A percentile compares a stretch with the other conserved stretches of the same genome.
Evolutionary conservation across 768 basidiomycete genomes (phyloP).

Genomic region (Trametes elegans): DNA sequence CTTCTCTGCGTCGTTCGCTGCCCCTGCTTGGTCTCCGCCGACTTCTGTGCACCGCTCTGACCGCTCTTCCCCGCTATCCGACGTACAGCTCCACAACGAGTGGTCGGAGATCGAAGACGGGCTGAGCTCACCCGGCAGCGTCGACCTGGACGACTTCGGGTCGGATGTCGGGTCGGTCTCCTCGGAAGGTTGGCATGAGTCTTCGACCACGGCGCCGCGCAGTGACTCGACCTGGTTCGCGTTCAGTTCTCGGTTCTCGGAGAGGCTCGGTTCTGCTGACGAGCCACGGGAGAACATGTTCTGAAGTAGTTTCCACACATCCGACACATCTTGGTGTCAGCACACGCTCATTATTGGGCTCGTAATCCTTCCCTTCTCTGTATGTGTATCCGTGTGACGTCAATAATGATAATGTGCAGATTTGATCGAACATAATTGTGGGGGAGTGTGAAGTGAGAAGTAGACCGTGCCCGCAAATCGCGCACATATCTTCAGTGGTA

Average conservation of each 20-base stretch:
- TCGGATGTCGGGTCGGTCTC: constrained; percentile 4
- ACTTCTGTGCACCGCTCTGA: constrained; percentile 6
- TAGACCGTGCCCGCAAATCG: no score
- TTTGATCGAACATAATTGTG: no score
- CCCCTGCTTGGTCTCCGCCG: constrained; percentile 15
- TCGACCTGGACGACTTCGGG: constrained; percentile 12
- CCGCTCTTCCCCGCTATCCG: constrained; percentile 10
- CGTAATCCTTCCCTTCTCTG: no score
- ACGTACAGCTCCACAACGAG: constrained; percentile 27
- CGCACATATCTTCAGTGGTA: no score
- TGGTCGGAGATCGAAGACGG: constrained; percentile 20
- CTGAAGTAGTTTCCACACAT: constrained; percentile 1
- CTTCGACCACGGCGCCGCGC: background rate
- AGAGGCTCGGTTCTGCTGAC: constrained; percentile 21
- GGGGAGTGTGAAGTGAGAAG: no score
- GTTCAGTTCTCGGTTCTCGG: constrained; percentile 41
- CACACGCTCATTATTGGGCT: background rate
- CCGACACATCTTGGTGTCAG: background rate
- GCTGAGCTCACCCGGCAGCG: constrained; percentile 1
- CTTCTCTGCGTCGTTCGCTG: constrained; percentile 53
- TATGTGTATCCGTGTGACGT: no score
- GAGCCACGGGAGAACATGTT: constrained; percentile 26
- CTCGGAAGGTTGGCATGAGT: constrained; percentile 26
- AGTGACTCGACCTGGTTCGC: constrained; percentile 30
- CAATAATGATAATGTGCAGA: no score